phyloP scores from a whole-genome alignment of 352 stramenopile genomes.

The Phytophthora cactorum region DNA sequence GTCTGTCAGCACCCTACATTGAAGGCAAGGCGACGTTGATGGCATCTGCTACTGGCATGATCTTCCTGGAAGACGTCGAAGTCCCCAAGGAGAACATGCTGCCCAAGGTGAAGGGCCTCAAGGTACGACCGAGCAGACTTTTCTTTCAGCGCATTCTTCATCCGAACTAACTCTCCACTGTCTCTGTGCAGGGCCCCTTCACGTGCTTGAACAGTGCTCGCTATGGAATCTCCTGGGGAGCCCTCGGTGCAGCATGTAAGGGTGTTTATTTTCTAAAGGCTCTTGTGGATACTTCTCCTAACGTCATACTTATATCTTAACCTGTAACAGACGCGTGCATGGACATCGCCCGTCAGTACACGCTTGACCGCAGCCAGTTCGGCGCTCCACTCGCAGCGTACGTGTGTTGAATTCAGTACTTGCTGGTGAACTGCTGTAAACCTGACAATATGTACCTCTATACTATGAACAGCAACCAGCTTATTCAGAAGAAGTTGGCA shows the following conservation, averaged over 20 bases:
- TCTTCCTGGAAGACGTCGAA: constrained; percentile 97
- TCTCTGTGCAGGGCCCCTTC: constrained; percentile 90
- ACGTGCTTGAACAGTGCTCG: constrained; percentile 97
- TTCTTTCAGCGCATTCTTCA: not conserved
- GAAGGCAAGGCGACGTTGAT: constrained; percentile 97
- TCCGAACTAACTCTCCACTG: constrained; percentile 1
- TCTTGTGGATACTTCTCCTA: constrained; percentile 1
- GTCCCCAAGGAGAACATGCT: constrained; percentile 96
- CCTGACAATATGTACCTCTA: constrained; percentile 10
- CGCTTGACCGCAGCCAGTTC: constrained; percentile 96
- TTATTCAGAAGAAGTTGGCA: constrained; percentile 98
- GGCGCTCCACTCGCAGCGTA: constrained; percentile 94
- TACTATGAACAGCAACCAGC: constrained; percentile 87
- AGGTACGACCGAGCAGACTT: constrained; percentile 38
- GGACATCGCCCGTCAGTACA: constrained; percentile 94
- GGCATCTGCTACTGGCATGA: constrained; percentile 96
- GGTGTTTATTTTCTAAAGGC: not conserved
- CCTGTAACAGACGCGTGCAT: constrained; percentile 90
- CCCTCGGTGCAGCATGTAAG: constrained; percentile 93
- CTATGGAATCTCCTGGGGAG: constrained; percentile 98
- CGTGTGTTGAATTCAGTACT: constrained; percentile 23
- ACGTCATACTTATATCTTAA: not conserved
- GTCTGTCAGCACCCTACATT: constrained; percentile 95
- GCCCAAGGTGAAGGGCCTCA: constrained; percentile 86
- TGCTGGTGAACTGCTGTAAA: constrained; percentile 1